Conservation (phyloP, 306 rosid species). For the Neltuma alba region DNA sequence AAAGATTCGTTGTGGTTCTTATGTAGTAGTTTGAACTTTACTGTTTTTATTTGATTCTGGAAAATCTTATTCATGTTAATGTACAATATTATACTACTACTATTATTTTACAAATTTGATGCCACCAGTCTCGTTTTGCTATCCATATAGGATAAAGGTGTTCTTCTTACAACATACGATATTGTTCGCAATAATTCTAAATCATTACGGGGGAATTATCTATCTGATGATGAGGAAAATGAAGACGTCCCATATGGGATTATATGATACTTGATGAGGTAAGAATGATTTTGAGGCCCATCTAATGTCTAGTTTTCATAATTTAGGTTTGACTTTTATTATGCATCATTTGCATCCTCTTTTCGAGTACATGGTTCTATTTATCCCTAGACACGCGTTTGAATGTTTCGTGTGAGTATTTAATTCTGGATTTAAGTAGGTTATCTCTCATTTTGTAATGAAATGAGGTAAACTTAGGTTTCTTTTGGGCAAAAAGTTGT, state of each 20-base stretch:
- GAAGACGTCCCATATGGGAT: slow-evolving; percentile 81
- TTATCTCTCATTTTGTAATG: neutral
- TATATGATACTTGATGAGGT: slow-evolving; percentile 99
- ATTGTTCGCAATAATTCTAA: slow-evolving; percentile 86
- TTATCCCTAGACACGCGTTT: neutral
- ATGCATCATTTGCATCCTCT: neutral
- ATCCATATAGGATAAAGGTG: slow-evolving; percentile 73
- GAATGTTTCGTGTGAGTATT: neutral
- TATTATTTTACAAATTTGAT: slow-evolving; percentile 15
- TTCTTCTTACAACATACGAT: slow-evolving; percentile 94
- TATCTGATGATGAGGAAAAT: slow-evolving; percentile 54
- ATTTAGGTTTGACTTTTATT: neutral
- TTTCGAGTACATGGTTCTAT: neutral
- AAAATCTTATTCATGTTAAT: neutral
- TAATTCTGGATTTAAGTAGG: neutral
- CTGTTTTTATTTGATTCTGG: neutral
- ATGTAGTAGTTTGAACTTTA: neutral
- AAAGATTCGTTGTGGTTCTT: neutral
- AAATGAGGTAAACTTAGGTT: no score
- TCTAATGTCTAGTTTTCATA: neutral
- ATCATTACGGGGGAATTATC: slow-evolving; percentile 39
- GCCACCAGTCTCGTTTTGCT: slow-evolving; percentile 19
- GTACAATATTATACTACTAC: neutral
- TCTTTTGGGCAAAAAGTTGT: no score
- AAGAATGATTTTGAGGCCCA: slow-evolving; percentile 11